A percentile compares a stretch with the other conserved stretches of the same genome.
Conservation (phyloP, 371 early-diverging fungal genomes). For the Syncephalastrum racemosum region DNA sequence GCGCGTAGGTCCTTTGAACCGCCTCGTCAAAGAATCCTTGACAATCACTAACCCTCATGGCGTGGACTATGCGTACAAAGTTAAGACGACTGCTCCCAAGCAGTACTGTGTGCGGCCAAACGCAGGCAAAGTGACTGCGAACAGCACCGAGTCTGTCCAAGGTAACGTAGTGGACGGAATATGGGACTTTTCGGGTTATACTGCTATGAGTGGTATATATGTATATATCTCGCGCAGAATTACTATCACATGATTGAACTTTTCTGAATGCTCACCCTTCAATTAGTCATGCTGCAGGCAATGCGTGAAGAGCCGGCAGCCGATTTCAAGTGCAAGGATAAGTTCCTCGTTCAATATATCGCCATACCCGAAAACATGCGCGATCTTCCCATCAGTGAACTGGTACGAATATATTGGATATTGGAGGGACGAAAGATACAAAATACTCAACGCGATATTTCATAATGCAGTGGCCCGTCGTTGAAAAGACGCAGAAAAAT, state of each 20-base stretch:
- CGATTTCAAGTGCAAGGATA: slow-evolving; percentile 72
- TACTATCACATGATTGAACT: too few species aligned
- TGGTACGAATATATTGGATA: slow-evolving; percentile 11
- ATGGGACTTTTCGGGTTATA: not conserved
- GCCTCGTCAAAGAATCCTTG: too few species aligned
- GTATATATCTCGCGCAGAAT: too few species aligned
- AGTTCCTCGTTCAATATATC: slow-evolving; percentile 68
- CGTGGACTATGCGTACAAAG: slow-evolving; percentile 66
- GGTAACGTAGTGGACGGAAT: slow-evolving; percentile 32
- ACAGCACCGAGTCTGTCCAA: slow-evolving; percentile 55
- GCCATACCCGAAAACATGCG: slow-evolving; percentile 5
- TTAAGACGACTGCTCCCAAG: slow-evolving; percentile 92
- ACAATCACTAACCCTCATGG: too few species aligned
- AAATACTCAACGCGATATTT: not conserved
- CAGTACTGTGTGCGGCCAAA: slow-evolving; percentile 90
- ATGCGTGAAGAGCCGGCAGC: slow-evolving; percentile 62
- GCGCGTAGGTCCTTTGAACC: too few species aligned
- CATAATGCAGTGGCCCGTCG: slow-evolving; percentile 50
- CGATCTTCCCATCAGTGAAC: slow-evolving; percentile 15
- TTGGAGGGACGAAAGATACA: not conserved
- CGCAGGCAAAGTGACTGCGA: slow-evolving; percentile 69
- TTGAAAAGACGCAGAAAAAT: slow-evolving; percentile 50
- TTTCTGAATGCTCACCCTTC: not conserved
- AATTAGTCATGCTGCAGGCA: slow-evolving; percentile 63
- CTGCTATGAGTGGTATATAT: too few species aligned